These are phyloP conservation scores for Yamadazyma songkhlaensis DNA, from an alignment of 1,139 yeast species.

Conservation along the genomic window DNA sequence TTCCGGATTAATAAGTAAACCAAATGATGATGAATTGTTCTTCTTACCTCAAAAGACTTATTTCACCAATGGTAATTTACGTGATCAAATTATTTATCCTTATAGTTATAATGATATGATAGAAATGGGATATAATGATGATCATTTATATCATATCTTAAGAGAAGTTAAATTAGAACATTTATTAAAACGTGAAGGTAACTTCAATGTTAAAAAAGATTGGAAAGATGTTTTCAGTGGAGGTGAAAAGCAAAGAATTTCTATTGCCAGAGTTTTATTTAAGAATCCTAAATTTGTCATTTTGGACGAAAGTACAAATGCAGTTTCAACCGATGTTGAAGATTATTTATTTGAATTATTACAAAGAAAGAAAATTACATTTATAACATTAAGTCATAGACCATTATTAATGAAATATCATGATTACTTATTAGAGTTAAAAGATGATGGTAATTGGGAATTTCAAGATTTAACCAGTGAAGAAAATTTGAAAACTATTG, in stretches of 20 bases:
- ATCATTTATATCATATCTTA: slow-evolving; percentile 63
- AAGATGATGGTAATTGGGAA: slow-evolving; percentile 41
- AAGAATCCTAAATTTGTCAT: slow-evolving; percentile 80
- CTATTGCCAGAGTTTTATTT: slow-evolving; percentile 84
- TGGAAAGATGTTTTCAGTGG: slow-evolving; percentile 95
- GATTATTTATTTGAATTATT: slow-evolving; percentile 80
- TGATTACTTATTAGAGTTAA: slow-evolving; percentile 67
- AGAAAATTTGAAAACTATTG: slow-evolving; percentile 59
- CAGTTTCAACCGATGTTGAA: slow-evolving; percentile 89
- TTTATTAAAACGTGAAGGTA: slow-evolving; percentile 62
- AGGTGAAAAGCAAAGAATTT: slow-evolving; percentile 90
- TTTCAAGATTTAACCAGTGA: slow-evolving; percentile 54
- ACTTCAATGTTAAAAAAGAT: slow-evolving; percentile 60
- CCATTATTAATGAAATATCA: slow-evolving; percentile 86
- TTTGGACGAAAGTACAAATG: slow-evolving; percentile 91
- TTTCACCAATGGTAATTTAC: slow-evolving; percentile 71
- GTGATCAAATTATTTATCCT: slow-evolving; percentile 90
- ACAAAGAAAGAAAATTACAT: slow-evolving; percentile 67
- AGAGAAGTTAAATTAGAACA: slow-evolving; percentile 80
- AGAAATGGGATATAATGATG: slow-evolving; percentile 69
- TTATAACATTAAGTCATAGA: slow-evolving; percentile 82
- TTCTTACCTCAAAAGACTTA: slow-evolving; percentile 84
- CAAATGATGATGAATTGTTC: slow-evolving; percentile 66
- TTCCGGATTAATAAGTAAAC: slow-evolving; percentile 77
- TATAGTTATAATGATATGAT: slow-evolving; percentile 75